phyloP scores from a whole-genome alignment of 2,329 filamentous ascomycete genomes.

The Alternaria ethzedia region DNA sequence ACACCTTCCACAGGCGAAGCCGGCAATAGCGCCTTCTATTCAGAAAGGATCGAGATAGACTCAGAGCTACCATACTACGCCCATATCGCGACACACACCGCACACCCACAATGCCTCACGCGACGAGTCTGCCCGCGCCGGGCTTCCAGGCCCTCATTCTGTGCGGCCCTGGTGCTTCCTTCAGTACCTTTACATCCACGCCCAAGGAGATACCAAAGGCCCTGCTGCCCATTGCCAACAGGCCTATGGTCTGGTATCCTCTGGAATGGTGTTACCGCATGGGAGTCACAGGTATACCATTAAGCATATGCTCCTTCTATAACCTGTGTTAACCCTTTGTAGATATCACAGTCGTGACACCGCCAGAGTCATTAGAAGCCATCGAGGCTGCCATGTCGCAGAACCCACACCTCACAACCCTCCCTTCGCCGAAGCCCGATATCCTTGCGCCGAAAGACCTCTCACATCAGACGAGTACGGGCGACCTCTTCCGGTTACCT shows the following conservation, averaged over 20 bases:
- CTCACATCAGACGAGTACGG: conserved; percentile 85
- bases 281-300: conserved; percentile 69
- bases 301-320: no score
- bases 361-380: conserved; percentile 65
- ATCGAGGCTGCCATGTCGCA: conserved; percentile 75
- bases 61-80: not conserved
- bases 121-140: conserved; percentile 70
- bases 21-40: not conserved
- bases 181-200: conserved; percentile 81
- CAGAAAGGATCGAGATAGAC: not conserved
- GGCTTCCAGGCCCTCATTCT: conserved; percentile 84
- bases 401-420: conserved; percentile 75
- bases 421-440: conserved; percentile 75
- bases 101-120: conserved; percentile 72
- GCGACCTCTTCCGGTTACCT: conserved; percentile 82
- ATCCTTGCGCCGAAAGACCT: conserved; percentile 78
- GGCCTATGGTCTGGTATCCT: conserved; percentile 90
- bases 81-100: no score
- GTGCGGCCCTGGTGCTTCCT: conserved; percentile 81
- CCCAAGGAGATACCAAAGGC: conserved; percentile 83
- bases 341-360: conserved; percentile 65
- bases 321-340: no score
- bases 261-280: conserved; percentile 85
- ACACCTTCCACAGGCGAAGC: not conserved
- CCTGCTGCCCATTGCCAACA: conserved; percentile 79